Base-by-base conservation (phyloP, 805 yeast species). In the Metschnikowia colocasiae region DNA sequence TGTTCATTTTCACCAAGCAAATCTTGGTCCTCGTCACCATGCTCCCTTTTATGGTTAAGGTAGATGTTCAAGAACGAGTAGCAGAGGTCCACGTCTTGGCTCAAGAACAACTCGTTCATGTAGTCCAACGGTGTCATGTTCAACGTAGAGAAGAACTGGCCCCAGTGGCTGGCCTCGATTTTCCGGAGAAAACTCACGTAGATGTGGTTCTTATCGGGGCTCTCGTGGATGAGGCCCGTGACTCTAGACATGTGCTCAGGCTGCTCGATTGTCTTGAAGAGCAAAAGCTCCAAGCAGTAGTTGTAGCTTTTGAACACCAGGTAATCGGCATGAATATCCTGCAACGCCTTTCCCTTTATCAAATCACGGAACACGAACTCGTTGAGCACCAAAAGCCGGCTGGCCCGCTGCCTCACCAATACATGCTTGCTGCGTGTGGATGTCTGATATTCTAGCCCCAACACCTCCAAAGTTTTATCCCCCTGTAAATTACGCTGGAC, bases 141-240 rank as follows among this genome's bases (percentile, higher is more conserved):
- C 20, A 75, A 58, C 20, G 69, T 63, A 3, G 59, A 52, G 55
- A 79, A 79, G 47, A 78, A 78, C n/a, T 58, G 60, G 4, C 62
- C 43, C 86, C 86, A 81, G 57, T 76, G 76, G 34, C 68, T 71
- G 41, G 75, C 70, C 55, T 81, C 86, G 13, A 80, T 80, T 50
- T 81, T 81, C 27, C 86, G 64, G 29, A 83, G 76, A 54, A 84
- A 80, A 50, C 75, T 78, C 39, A 79, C 67, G 45, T 71, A 73
- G n/a, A 79, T 70, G 4, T 58, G 57, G 45, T 64, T 68, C 4
- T 61, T 53, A 10, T 50, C 44, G 7, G 45, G 45, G 16, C 46
- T 48, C 18, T 31, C 37, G 30, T 57, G 50, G 3, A 67, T 56
- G 26, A 67, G 53, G 15, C 43, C 44, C 25, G 45, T 45, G n/a